Percentiles rank a stretch among this genome's conserved stretches.
Conservation (phyloP, 2,329 filamentous ascomycete species). For the Tolypocladium endophyticum region DNA sequence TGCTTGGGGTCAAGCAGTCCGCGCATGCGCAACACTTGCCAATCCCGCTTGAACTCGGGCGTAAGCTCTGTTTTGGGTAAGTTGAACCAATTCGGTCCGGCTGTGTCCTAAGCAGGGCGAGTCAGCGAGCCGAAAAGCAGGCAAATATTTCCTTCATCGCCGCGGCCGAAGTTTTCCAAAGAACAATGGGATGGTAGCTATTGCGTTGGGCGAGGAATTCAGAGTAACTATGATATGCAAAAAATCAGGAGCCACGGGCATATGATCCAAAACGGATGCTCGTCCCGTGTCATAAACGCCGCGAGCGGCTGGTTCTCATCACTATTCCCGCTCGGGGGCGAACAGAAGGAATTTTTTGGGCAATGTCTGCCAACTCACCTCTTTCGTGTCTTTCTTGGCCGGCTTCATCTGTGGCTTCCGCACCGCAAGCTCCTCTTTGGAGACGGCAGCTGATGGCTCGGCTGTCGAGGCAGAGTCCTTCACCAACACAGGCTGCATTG, state of each 20-base stretch:
- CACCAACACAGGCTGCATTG: not conserved
- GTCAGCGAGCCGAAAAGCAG: not conserved
- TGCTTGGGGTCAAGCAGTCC: conserved; percentile 83
- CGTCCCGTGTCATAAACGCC: conserved; percentile 26
- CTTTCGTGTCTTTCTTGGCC: not conserved
- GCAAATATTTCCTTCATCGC: not conserved
- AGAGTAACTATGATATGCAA: conserved; percentile 65
- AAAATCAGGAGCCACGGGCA: conserved; percentile 50
- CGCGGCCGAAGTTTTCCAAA: not conserved
- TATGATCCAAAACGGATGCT: conserved; percentile 29
- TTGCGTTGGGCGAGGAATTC: conserved; percentile 23
- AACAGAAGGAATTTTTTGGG: not conserved
- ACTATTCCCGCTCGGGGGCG: conserved; percentile 5
- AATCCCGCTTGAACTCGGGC: conserved; percentile 74
- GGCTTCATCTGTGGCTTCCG: conserved; percentile 5
- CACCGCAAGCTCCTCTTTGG: conserved; percentile 6
- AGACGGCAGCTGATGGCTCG: not conserved
- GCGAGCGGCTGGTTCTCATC: conserved; percentile 30
- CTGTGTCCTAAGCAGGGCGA: conserved; percentile 34
- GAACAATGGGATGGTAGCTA: not conserved
- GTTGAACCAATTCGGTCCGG: conserved; percentile 78
- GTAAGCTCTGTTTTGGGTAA: conserved; percentile 78
- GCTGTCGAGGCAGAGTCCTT: not conserved
- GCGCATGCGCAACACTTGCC: conserved; percentile 84
- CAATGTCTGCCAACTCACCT: not conserved